A percentile compares a stretch with the other conserved stretches of the same genome.
phyloP scores from a whole-genome alignment of 2,329 filamentous ascomycete species.

The Fusarium ramigenum region DNA sequence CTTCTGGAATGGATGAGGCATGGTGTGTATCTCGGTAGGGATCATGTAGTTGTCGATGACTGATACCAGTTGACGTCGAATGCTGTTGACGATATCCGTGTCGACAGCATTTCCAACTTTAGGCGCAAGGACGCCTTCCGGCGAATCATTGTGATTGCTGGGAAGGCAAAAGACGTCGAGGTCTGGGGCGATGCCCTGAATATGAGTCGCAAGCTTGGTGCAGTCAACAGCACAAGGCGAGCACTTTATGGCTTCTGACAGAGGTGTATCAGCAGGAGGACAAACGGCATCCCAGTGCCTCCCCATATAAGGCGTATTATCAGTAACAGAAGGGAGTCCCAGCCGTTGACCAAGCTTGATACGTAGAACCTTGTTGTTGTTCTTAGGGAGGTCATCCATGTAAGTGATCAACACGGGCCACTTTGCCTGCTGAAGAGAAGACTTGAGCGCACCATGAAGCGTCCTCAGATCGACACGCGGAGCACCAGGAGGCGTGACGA shows the following conservation, averaged over 20 bases:
- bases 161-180: background rate
- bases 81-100: no score
- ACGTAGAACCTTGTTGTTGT: conserved; percentile 7
- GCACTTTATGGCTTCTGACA: background rate
- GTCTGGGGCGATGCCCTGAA: background rate
- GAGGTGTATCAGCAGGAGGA: background rate
- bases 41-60: background rate
- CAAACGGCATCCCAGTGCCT: background rate
- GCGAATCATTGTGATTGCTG: background rate
- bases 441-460: background rate
- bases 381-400: conserved; percentile 6
- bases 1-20: background rate
- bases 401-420: conserved; percentile 6
- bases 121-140: background rate
- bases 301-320: background rate
- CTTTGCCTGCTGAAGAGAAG: background rate
- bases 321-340: background rate
- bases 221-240: background rate
- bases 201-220: rapidly evolving
- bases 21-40: background rate
- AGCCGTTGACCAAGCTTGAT: background rate
- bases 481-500: background rate
- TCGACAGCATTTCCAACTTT: no score
- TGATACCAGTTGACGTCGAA: background rate
- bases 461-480: background rate